Evolutionary conservation across 1,139 yeast species (phyloP).

Genomic region (Hyphopichia fennica): DNA sequence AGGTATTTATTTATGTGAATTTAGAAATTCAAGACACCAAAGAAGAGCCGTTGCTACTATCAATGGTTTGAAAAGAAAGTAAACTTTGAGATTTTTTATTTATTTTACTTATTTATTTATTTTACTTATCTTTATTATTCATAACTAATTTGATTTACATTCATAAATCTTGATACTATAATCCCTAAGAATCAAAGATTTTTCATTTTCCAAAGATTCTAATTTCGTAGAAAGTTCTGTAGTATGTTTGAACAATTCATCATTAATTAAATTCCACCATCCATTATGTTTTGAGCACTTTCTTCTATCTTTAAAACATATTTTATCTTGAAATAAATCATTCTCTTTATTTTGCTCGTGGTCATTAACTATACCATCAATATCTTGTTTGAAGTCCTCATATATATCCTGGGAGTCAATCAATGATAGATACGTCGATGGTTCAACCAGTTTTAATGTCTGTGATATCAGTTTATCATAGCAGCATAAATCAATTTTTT

Average conservation of each 20-base stretch:
- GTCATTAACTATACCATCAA: constrained; percentile 16
- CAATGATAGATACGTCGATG: not conserved
- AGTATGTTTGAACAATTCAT: constrained; percentile 37
- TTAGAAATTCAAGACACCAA: constrained; percentile 61
- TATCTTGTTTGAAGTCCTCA: constrained; percentile 15
- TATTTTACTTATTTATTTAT: not conserved
- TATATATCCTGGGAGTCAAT: constrained; percentile 8
- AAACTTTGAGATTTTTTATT: not conserved
- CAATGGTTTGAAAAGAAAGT: constrained; percentile 50
- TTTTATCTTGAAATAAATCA: constrained; percentile 17
- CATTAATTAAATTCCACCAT: constrained; percentile 60
- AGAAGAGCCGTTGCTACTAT: constrained; percentile 72
- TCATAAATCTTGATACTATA: constrained; percentile 40
- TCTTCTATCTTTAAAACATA: constrained; percentile 63
- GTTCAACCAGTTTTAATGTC: not conserved
- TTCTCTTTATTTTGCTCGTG: constrained; percentile 7
- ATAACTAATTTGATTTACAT: not conserved
- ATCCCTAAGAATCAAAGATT: constrained; percentile 24
- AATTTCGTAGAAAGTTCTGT: constrained; percentile 23
- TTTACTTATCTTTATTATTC: not conserved
- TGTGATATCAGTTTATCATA: constrained; percentile 21
- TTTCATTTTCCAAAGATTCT: constrained; percentile 22
- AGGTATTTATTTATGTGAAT: constrained; percentile 75
- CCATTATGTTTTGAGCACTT: constrained; percentile 68
- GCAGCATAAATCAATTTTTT: constrained; percentile 33